Evolutionary conservation across 768 basidiomycete species (phyloP).

Genomic region (Boletus subparvulus): DNA sequence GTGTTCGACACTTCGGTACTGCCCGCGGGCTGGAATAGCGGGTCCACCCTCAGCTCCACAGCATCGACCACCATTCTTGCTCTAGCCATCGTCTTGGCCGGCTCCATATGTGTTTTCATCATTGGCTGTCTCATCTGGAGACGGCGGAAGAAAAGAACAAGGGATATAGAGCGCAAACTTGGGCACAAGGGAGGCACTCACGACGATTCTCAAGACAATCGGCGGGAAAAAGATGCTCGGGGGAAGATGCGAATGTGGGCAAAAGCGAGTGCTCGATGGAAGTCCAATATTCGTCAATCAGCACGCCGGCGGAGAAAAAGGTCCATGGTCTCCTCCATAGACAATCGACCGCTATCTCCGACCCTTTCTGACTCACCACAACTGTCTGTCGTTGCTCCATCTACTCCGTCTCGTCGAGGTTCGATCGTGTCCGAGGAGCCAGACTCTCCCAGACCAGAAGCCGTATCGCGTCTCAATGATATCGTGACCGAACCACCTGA

Average conservation of each 20-base stretch:
- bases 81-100: constrained; percentile 62
- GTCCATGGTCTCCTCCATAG: not conserved
- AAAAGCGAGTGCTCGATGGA: constrained; percentile 68
- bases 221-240: constrained; percentile 46
- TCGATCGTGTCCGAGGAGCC: constrained; percentile 25
- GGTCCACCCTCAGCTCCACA: constrained; percentile 11
- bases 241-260: constrained; percentile 62
- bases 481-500: constrained; percentile 4
- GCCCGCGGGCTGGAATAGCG: constrained; percentile 54
- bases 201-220: constrained; percentile 30
- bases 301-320: constrained; percentile 53
- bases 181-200: constrained; percentile 26
- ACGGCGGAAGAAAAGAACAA: constrained; percentile 35
- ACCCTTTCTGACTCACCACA: constrained; percentile 12
- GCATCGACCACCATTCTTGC: constrained; percentile 52
- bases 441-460: constrained; percentile 6
- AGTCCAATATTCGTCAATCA: constrained; percentile 56
- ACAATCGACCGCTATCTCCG: constrained; percentile 22
- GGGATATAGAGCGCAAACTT: constrained; percentile 56
- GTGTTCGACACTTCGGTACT: constrained; percentile 33
- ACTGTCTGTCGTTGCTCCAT: not conserved
- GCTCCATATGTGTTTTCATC: constrained; percentile 60
- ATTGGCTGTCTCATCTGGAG: constrained; percentile 63
- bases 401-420: constrained; percentile 25
- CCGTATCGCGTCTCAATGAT: not conserved